Evolutionary conservation across 1,139 yeast species (phyloP), one percentile per base, ranked within the genome.

Genomic region (Zygoascus hellenicus): DNA sequence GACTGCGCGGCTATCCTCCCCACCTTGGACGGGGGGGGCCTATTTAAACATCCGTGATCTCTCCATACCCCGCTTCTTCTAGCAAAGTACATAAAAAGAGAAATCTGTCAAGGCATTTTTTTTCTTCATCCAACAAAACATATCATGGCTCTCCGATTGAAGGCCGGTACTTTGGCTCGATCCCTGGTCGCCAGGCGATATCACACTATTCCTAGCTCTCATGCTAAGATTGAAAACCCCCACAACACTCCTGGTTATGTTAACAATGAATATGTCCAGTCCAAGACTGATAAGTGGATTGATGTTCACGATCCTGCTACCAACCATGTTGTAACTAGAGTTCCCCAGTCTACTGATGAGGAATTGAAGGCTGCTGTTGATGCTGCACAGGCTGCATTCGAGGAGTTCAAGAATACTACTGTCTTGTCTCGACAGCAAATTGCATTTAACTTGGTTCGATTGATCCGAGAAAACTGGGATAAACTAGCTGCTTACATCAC

Each of bases 291-390:
- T 16, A 73, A 75, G 55, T 83, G 89, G 89, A 80, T 75, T 60
- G 89, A 83, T 51, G 74, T 84, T 49, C 82, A 76, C 60, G 92
- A 83, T 62, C 92, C 92, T 11, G 86, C 92, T 47, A 83, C 92
- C 49, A 79, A 83, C 64, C 62, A 71, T 53, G 77, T 83, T 41
- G 80, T 84, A 38, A 74, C 84, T 43, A 72, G 74, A 55, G 92
- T 83, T 13, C 92, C 92, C 14, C 90, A 83, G 67, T 73, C 80
- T 35, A 84, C 92, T 10, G 76, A 75, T 5, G 76, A 70, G 46
- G 94, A 84, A 64, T 70, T 84, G 59, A 78, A 75, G 49, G 75
- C 74, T 15, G 92, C 92, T 6, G 81, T 84, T 46, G 79, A 75
- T 38, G 70, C 83, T 38, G 89, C 89, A 6, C 74, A 75, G 48